Evolutionary conservation across 1,284 basidiomycete species (phyloP), one percentile per base, ranked within the genome.

Genomic region (Phylloboletellus chloephorus): DNA sequence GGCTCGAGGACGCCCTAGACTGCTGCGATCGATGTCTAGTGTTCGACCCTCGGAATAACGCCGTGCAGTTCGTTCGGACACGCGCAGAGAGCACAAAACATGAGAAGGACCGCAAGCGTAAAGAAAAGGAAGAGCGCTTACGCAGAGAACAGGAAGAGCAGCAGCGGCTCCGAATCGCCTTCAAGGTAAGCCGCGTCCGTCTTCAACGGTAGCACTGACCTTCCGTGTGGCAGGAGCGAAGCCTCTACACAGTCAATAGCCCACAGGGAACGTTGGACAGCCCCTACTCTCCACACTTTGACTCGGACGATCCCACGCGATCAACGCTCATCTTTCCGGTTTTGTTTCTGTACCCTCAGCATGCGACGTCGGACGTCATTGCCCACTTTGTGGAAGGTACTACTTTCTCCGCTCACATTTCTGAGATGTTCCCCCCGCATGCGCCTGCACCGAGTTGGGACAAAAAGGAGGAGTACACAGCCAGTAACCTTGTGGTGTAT

Each of bases 331-430:
- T 95, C 45, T 69, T 96, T 57, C 93, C 95, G 4, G 82, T 88
- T 15, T 88, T 96, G 67, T 83, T 98, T 63, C 73, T 97, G 46
- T 97, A 98, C 63, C 96, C 96, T 2, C 83, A 91, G 63, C 73
- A 94, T 55, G 77, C 82, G 21, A 89, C 81, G 17, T 88, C 90
- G 35, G 94, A 99, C 66, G 73, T 94, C 44, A 88, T 97, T 52
- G 73, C 85, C 10, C 74, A 84, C 42, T 97, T 93, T 66, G 76
- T 84, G 53, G 93, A 97, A 62, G 78, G 87, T 50, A 85, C 88
- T 1, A 76, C 89, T 1, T 88, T 98, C 57, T 72, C 75, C 6
- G 78, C 78, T 26, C 88, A 96, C 53, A 71, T 98, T 6, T 71
- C 73, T 11, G 69, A 72, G 43, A 94, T 94, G 80, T 96, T 95